Evolutionary conservation across 23 red algal species (phyloP).

Genomic region (Gracilaria domingensis): DNA sequence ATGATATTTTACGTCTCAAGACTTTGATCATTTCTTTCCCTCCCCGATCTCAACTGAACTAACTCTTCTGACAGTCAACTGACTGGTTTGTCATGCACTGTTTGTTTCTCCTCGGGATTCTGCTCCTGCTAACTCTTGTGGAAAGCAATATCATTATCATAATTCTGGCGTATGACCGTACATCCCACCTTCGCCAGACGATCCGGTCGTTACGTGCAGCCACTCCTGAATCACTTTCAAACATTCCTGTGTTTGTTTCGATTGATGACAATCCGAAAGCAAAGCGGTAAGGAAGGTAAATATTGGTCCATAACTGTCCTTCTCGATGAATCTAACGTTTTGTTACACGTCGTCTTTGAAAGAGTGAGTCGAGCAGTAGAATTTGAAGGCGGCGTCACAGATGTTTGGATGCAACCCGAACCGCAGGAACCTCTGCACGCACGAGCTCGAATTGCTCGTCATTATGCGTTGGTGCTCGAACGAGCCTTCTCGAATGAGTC

Average conservation of each 20-base stretch:
- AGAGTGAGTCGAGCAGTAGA: conserved; percentile 34
- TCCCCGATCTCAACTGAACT: background rate
- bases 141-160: conserved; percentile 7
- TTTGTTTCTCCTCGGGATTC: background rate
- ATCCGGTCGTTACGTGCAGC: conserved; percentile 28
- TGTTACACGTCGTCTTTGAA: background rate
- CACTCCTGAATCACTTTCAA: conserved; percentile 8
- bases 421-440: background rate
- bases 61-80: background rate
- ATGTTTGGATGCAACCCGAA: conserved; percentile 41
- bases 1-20: background rate
- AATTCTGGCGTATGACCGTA: conserved; percentile 40
- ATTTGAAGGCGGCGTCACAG: conserved; percentile 1
- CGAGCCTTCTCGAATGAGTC: conserved; percentile 33
- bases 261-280: conserved; percentile 49
- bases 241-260: conserved; percentile 47
- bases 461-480: conserved; percentile 36
- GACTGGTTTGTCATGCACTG: background rate
- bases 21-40: background rate
- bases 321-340: background rate
- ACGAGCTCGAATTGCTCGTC: conserved; percentile 41
- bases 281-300: conserved; percentile 20
- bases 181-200: conserved; percentile 41
- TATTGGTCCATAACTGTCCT: too few species aligned
- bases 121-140: background rate